Percentiles rank a stretch among this genome's conserved stretches.
These are phyloP conservation scores for Scleromitrula shiraiana DNA, from an alignment of 2,329 filamentous ascomycete species.

Conservation along the genomic window DNA sequence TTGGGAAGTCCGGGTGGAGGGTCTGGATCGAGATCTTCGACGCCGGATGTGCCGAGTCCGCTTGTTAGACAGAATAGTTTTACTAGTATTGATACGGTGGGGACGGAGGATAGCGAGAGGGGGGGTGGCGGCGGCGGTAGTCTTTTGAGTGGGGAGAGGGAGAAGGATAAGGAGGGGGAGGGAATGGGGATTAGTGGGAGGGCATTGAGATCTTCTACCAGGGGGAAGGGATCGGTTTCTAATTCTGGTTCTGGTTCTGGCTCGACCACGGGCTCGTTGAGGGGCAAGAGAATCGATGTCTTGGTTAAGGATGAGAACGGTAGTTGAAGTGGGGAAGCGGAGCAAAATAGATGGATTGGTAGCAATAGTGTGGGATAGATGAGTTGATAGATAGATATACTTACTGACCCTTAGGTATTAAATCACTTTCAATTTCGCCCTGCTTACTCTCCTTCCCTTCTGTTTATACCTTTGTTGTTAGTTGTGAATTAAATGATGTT, in stretches of 20 bases:
- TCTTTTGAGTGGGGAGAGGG: neutral
- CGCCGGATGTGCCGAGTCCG: slow-evolving; percentile 27
- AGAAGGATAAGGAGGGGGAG: slow-evolving; percentile 14
- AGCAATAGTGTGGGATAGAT: too few relatives aligned
- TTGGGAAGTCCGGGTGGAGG: too few relatives aligned
- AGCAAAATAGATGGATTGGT: too few relatives aligned
- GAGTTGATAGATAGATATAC: too few relatives aligned
- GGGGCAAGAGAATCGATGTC: neutral
- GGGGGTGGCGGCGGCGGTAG: slow-evolving; percentile 16
- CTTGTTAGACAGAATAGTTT: slow-evolving; percentile 26
- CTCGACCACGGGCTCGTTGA: neutral
- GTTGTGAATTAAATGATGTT: too few relatives aligned
- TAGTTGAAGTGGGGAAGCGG: too few relatives aligned
- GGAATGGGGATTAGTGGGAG: slow-evolving; percentile 11
- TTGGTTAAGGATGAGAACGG: neutral
- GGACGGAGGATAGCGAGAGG: slow-evolving; percentile 10
- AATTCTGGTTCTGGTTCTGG: too few relatives aligned
- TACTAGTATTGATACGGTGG: slow-evolving; percentile 21
- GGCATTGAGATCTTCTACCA: slow-evolving; percentile 6
- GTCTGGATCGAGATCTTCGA: slow-evolving; percentile 21
- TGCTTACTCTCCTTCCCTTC: too few relatives aligned
- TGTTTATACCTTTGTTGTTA: too few relatives aligned
- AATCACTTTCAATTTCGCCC: too few relatives aligned
- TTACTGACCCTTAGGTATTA: too few relatives aligned
- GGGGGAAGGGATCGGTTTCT: too few relatives aligned